Percentiles rank a stretch among this genome's conserved stretches.
These are phyloP conservation scores for Zelonia costaricensis DNA, from an alignment of 208 protist genomes.

Conservation along the genomic window DNA sequence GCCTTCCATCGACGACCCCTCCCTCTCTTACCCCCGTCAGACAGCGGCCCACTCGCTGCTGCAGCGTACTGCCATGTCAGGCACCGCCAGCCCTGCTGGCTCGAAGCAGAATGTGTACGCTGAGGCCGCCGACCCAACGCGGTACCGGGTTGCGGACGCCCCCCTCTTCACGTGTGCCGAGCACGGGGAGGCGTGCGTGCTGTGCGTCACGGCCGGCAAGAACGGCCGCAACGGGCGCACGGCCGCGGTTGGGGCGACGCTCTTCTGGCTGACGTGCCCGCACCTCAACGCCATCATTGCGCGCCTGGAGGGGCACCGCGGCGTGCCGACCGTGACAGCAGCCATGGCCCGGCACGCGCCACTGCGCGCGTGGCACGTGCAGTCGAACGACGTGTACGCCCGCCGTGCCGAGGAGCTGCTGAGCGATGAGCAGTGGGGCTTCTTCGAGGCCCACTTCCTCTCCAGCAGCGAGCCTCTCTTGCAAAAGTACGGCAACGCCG, in stretches of 20 bases:
- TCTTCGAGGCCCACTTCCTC: conserved; percentile 70
- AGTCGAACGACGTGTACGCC: conserved; percentile 61
- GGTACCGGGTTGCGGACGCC: conserved; percentile 65
- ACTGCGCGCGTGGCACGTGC: conserved; percentile 37
- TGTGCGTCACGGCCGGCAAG: conserved; percentile 83
- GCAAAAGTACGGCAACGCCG: conserved; percentile 83
- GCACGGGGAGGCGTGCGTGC: conserved; percentile 55
- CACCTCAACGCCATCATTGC: conserved; percentile 79
- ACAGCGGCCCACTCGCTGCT: too few species aligned
- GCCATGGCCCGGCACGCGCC: conserved; percentile 27
- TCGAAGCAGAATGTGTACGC: conserved; percentile 42
- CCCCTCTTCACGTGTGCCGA: conserved; percentile 55
- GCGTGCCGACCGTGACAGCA: conserved; percentile 36
- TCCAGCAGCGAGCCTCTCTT: neutral
- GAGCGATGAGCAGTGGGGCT: conserved; percentile 50
- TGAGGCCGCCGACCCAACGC: conserved; percentile 53
- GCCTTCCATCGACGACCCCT: too few species aligned
- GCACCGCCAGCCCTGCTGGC: neutral
- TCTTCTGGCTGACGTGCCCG: conserved; percentile 87
- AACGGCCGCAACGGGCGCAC: conserved; percentile 61
- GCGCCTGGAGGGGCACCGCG: conserved; percentile 66
- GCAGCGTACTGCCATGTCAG: too few species aligned
- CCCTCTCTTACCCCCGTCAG: too few species aligned
- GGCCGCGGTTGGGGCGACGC: conserved; percentile 75
- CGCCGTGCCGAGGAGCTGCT: conserved; percentile 43